phyloP scores from a whole-genome alignment of 306 rosid species.

The Styphnolobium japonicum region DNA sequence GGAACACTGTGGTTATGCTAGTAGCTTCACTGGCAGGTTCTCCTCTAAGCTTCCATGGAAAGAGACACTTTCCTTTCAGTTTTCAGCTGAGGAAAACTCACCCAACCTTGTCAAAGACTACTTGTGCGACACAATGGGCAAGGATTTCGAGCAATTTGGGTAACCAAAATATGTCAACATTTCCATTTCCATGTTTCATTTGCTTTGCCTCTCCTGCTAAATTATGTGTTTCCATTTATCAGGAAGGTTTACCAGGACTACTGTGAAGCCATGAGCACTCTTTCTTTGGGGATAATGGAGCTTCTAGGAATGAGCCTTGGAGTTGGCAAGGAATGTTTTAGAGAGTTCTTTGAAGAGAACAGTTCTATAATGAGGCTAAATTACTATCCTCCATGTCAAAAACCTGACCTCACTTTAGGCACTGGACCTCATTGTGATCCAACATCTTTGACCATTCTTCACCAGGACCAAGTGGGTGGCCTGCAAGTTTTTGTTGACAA shows the following conservation, averaged over 20 bases:
- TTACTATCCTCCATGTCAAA: slow-evolving; percentile 91
- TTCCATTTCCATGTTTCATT: background rate
- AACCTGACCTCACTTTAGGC: slow-evolving; percentile 81
- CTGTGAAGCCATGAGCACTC: slow-evolving; percentile 83
- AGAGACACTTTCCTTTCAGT: slow-evolving; percentile 78
- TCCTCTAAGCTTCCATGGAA: slow-evolving; percentile 94
- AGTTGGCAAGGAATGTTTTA: slow-evolving; percentile 51
- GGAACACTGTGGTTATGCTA: slow-evolving; percentile 91
- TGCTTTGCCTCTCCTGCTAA: background rate
- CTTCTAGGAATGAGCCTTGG: slow-evolving; percentile 89
- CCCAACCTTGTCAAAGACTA: slow-evolving; percentile 49
- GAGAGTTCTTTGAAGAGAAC: slow-evolving; percentile 71
- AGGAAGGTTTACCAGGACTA: slow-evolving; percentile 78
- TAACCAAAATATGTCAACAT: slow-evolving; percentile 17
- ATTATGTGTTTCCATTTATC: background rate
- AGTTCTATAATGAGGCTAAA: slow-evolving; percentile 90
- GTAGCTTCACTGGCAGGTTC: slow-evolving; percentile 91
- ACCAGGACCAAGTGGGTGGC: slow-evolving; percentile 91
- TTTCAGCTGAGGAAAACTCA: slow-evolving; percentile 35
- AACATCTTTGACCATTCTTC: slow-evolving; percentile 89
- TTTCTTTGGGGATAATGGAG: slow-evolving; percentile 91
- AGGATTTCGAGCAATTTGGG: slow-evolving; percentile 68
- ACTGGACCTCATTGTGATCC: slow-evolving; percentile 99
- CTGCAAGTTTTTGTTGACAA: slow-evolving; percentile 83
- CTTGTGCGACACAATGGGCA: slow-evolving; percentile 48